Percentiles rank a stretch among this genome's conserved stretches.
Conservation (phyloP, 2,329 filamentous ascomycete species). For the Fusarium tricinctum region DNA sequence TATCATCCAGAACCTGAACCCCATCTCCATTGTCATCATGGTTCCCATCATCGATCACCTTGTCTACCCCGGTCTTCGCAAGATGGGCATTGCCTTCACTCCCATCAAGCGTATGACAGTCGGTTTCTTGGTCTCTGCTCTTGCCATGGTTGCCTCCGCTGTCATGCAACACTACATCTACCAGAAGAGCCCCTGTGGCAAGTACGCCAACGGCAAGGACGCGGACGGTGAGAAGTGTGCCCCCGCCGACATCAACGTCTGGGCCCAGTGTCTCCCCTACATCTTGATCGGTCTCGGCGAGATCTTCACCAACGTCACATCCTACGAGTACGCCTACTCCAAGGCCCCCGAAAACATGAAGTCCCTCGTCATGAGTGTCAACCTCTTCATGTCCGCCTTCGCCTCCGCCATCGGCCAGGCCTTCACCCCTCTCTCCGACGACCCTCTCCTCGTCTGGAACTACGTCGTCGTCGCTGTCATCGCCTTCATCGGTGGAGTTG, state of each 20-base stretch:
- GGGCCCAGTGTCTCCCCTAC: slow-evolving; percentile 67
- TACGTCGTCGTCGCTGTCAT: slow-evolving; percentile 75
- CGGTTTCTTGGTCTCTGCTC: slow-evolving; percentile 75
- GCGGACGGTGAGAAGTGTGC: slow-evolving; percentile 58
- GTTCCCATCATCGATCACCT: slow-evolving; percentile 78
- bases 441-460: slow-evolving; percentile 80
- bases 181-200: slow-evolving; percentile 71
- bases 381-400: slow-evolving; percentile 79
- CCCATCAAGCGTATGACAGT: slow-evolving; percentile 82
- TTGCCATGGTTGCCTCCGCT: slow-evolving; percentile 71
- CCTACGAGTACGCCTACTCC: slow-evolving; percentile 82
- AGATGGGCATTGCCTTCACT: slow-evolving; percentile 74
- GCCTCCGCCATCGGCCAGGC: slow-evolving; percentile 79
- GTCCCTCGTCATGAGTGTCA: slow-evolving; percentile 78
- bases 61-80: slow-evolving; percentile 77
- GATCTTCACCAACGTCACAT: slow-evolving; percentile 69
- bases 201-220: slow-evolving; percentile 59
- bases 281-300: slow-evolving; percentile 66
- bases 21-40: slow-evolving; percentile 80
- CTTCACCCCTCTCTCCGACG: slow-evolving; percentile 70
- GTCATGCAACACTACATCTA: slow-evolving; percentile 76
- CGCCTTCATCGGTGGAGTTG: slow-evolving; percentile 71
- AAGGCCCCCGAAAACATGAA: slow-evolving; percentile 86
- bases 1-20: slow-evolving; percentile 81
- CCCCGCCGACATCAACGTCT: slow-evolving; percentile 74